Percentiles rank a stretch among this genome's conserved stretches.
phyloP scores from a whole-genome alignment of 2,329 filamentous ascomycete species.

The Fusarium sulawesiense region DNA sequence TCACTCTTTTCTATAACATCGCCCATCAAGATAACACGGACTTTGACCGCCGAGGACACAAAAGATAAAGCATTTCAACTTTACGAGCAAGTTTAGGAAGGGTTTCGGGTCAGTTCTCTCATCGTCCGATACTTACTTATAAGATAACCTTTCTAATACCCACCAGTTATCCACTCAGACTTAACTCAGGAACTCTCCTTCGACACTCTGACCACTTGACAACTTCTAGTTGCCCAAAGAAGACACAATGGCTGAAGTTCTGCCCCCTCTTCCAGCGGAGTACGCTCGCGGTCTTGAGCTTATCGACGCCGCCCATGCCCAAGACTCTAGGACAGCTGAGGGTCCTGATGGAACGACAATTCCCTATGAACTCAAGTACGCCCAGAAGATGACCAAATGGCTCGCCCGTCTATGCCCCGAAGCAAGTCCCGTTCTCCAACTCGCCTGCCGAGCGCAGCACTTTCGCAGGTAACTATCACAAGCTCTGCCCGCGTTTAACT shows the following conservation, averaged over 20 bases:
- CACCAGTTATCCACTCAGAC: not conserved
- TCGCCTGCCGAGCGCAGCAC: constrained; percentile 87
- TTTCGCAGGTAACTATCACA: constrained; percentile 68
- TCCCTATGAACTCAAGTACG: constrained; percentile 87
- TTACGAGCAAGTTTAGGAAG: not conserved
- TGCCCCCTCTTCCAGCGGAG: constrained; percentile 52
- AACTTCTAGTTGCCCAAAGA: not conserved
- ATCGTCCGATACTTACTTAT: not conserved
- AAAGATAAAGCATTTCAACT: not conserved
- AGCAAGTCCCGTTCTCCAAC: constrained; percentile 73
- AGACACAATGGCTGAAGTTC: constrained; percentile 26
- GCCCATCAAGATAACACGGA: not conserved
- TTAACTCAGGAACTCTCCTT: not conserved
- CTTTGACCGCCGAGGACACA: not conserved
- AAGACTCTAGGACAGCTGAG: constrained; percentile 54
- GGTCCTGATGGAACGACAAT: constrained; percentile 58
- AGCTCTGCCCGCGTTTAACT: not conserved
- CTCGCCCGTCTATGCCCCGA: constrained; percentile 69
- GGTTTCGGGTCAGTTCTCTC: not conserved
- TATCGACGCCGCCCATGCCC: constrained; percentile 74
- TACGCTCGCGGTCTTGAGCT: constrained; percentile 68
- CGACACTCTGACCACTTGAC: not conserved
- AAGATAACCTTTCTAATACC: not conserved
- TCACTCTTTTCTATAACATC: not conserved
- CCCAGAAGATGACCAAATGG: constrained; percentile 81